These are phyloP conservation scores for Suillus subalutaceus DNA, from an alignment of 768 basidiomycete species.

Conservation along the genomic window DNA sequence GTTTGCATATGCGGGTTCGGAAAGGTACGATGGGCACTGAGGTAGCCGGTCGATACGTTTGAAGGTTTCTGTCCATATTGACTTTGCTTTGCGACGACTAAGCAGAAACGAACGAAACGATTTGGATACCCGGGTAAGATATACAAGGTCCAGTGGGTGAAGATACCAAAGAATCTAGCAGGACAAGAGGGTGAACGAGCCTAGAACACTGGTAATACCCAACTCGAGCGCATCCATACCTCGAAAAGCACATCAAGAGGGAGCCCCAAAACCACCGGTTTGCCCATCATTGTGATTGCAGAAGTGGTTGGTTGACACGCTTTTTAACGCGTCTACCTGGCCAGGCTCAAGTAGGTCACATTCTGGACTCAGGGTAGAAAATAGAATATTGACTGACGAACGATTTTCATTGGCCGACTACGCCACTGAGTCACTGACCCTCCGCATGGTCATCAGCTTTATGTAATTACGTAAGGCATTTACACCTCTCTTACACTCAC, in stretches of 20 bases:
- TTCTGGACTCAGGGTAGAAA: background rate
- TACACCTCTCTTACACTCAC: background rate
- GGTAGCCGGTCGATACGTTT: background rate
- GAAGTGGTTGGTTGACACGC: background rate
- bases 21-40: conserved; percentile 6
- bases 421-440: too few relatives aligned
- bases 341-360: background rate
- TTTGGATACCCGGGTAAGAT: conserved; percentile 1
- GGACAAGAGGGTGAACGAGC: background rate
- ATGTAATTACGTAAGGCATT: conserved; percentile 7
- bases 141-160: conserved; percentile 1
- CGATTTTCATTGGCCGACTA: too few relatives aligned
- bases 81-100: conserved; percentile 6
- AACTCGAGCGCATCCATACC: background rate
- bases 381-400: background rate
- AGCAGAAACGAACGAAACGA: conserved; percentile 8
- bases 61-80: conserved; percentile 5
- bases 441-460: background rate
- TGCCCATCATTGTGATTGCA: background rate
- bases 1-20: conserved; percentile 10
- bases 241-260: background rate
- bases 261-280: background rate
- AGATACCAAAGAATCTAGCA: conserved; percentile 3
- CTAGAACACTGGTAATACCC: background rate
- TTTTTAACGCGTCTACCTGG: background rate